Evolutionary conservation across 2,329 filamentous ascomycete species (phyloP), one percentile per base, ranked within the genome.

Genomic region (Curvularia lunata): DNA sequence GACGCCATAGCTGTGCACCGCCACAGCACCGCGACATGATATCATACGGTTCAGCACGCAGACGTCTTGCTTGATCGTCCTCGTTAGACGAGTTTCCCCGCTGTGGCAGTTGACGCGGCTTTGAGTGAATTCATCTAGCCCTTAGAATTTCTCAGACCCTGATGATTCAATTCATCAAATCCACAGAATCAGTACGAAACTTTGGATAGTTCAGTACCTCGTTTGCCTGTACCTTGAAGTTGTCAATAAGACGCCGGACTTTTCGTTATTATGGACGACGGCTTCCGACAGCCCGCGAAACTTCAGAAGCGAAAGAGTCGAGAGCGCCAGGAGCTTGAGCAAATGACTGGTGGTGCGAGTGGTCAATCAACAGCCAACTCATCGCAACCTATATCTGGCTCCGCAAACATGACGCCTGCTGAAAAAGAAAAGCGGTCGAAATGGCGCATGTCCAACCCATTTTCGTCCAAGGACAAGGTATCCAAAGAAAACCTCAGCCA

Each of bases 361-460:
- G 62, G 62, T 25, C 65, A 63, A 19, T 47, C 62, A 50, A 59
- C 64, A 52, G 47, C 50, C 50, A 64, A 65, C 32, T 56, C 65
- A 19, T 63, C 65, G 32, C 67, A 66, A 45, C 57, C 63, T 16
- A 56, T 64, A 51, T 52, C 51, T 4, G 53, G 62, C 45, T 56
- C 66, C 8, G 65, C 66, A 38, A 67, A 58, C 38, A 58, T 62
- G 43, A 57, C 69, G 8, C 47, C 66, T 18, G 48, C 57, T 1
- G 71, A 73, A 8, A 75, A 75, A 49, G 73, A 75, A 37, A 76
- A 75, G 65, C 70, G 66, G 34, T 76, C 74, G 8, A 75, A 73
- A 62, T 76, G 71, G 67, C 70, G 71, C 18, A 65, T 75, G 25
- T 76, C 74, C 9, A 75, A 75, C 25, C 71, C 71, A 2, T 76